These are phyloP conservation scores for Candida sp. DNA, from an alignment of 1,139 yeast genomes.

Conservation along the genomic window DNA sequence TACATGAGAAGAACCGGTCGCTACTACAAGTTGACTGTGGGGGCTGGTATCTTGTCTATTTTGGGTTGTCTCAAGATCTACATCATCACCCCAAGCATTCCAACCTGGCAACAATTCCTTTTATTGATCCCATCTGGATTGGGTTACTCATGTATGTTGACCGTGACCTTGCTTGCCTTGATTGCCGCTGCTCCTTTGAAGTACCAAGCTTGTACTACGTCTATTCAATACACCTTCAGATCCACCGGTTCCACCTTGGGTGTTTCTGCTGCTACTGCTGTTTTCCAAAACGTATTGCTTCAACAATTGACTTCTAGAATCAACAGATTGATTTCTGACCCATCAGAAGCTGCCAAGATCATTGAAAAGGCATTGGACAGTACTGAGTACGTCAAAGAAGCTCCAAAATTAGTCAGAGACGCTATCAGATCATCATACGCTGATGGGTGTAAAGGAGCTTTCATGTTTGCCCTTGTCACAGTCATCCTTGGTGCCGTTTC, in stretches of 20 bases:
- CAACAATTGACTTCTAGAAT: slow-evolving; percentile 21
- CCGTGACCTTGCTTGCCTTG: slow-evolving; percentile 68
- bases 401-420: slow-evolving; percentile 52
- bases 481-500: slow-evolving; percentile 42
- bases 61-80: slow-evolving; percentile 49
- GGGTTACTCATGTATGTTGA: slow-evolving; percentile 64
- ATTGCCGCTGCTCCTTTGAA: slow-evolving; percentile 66
- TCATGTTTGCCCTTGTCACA: slow-evolving; percentile 46
- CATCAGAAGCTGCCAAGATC: slow-evolving; percentile 40
- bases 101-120: slow-evolving; percentile 36
- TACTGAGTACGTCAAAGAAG: slow-evolving; percentile 54
- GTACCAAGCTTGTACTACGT: slow-evolving; percentile 74
- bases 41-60: slow-evolving; percentile 47
- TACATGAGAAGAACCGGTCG: slow-evolving; percentile 74
- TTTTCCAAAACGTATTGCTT: slow-evolving; percentile 50
- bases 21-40: slow-evolving; percentile 55
- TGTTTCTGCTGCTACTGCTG: slow-evolving; percentile 68
- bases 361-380: slow-evolving; percentile 57
- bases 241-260: slow-evolving; percentile 79
- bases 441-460: slow-evolving; percentile 55
- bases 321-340: slow-evolving; percentile 28
- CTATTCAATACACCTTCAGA: slow-evolving; percentile 76
- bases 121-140: slow-evolving; percentile 53
- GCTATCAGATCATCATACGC: slow-evolving; percentile 54
- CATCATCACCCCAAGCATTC: slow-evolving; percentile 43